phyloP scores from a whole-genome alignment of 768 basidiomycete genomes.

The Trametes punicea region DNA sequence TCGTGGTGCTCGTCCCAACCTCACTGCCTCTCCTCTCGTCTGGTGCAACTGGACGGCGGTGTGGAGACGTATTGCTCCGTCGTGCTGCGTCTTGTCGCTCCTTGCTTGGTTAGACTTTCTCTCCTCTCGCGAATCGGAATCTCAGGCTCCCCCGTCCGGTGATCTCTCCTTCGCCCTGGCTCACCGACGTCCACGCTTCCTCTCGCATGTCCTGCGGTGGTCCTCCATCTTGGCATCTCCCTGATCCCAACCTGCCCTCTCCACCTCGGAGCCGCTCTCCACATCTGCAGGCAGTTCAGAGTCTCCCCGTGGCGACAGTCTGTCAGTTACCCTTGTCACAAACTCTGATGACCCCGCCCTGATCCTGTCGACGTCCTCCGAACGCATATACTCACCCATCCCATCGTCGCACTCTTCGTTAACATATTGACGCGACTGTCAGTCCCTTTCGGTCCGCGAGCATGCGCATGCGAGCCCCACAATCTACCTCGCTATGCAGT shows the following conservation, averaged over 20 bases:
- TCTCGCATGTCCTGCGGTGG: conserved; percentile 2
- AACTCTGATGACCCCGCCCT: conserved; percentile 8
- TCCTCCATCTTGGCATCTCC: neutral
- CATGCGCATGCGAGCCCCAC: conserved; percentile 1
- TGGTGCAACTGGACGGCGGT: neutral
- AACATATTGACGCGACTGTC: conserved; percentile 2
- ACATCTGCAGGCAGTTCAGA: neutral
- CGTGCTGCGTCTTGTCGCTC: neutral
- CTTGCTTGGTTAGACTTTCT: conserved; percentile 11
- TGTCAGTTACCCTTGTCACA: neutral
- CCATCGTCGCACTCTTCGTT: neutral
- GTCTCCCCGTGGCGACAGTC: neutral
- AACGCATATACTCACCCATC: neutral
- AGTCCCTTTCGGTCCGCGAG: conserved; percentile 3
- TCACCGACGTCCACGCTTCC: conserved; percentile 8
- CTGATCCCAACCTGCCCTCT: neutral
- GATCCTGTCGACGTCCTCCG: neutral
- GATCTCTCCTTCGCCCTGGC: neutral
- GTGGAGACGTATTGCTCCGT: neutral
- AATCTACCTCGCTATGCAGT: conserved; percentile 3
- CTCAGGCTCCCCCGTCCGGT: conserved; percentile 1
- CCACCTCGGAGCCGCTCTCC: conserved; percentile 15
- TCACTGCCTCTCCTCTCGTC: neutral
- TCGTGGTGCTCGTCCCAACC: neutral
- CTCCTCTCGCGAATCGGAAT: neutral